Evolutionary conservation across 805 yeast species (phyloP).

Genomic region (Teunomyces kruisii): DNA sequence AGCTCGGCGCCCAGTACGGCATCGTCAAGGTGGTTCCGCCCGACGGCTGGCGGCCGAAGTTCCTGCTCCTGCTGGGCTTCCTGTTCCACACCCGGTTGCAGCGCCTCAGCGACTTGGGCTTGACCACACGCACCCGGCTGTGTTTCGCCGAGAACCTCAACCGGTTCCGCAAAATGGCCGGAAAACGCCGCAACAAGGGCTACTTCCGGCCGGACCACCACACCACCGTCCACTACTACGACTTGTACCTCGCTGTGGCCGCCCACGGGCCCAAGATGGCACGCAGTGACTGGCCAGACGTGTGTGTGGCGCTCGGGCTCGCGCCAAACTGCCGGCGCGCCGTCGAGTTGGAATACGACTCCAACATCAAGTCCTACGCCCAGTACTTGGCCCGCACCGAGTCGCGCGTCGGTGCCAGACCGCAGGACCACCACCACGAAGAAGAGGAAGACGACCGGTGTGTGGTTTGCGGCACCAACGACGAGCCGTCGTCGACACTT

Average conservation of each 20-base stretch:
- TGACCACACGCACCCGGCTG: constrained; percentile 60
- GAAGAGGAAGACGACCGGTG: constrained; percentile 38
- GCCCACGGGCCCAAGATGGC: constrained; percentile 17
- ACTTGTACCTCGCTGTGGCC: constrained; percentile 36
- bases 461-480: constrained; percentile 46
- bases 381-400: constrained; percentile 19
- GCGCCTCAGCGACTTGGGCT: constrained; percentile 59
- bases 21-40: constrained; percentile 57
- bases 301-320: constrained; percentile 17
- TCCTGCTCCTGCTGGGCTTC: constrained; percentile 55
- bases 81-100: constrained; percentile 71
- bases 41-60: constrained; percentile 51
- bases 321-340: constrained; percentile 9
- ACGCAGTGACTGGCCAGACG: background rate
- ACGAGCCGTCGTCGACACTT: constrained; percentile 48
- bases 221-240: constrained; percentile 33
- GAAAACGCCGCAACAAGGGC: constrained; percentile 2
- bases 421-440: constrained; percentile 9
- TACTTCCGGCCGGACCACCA: constrained; percentile 3
- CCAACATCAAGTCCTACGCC: constrained; percentile 31
- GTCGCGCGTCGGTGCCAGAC: background rate
- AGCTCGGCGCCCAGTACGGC: constrained; percentile 48
- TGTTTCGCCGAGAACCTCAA: constrained; percentile 62
- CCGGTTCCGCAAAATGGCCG: constrained; percentile 52
- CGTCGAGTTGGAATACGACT: constrained; percentile 24